Evolutionary conservation across 306 rosid genomes (phyloP).

Genomic region (Macrotyloma uniflorum): DNA sequence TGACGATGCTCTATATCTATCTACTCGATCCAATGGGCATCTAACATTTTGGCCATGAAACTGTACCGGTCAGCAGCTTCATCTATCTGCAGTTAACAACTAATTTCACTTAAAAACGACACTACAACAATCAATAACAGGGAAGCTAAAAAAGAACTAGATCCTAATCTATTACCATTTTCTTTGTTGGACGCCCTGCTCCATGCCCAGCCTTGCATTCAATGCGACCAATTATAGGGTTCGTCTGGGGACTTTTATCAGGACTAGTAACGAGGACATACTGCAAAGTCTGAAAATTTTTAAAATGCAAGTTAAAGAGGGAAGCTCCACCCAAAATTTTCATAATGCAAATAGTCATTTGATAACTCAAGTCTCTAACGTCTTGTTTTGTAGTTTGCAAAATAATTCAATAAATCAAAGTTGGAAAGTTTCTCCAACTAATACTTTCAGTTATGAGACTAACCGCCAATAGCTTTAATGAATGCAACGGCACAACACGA

Average conservation of each 20-base stretch:
- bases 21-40: constrained; percentile 47
- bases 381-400: background rate
- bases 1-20: background rate
- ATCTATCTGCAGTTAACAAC: constrained; percentile 46
- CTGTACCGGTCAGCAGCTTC: constrained; percentile 56
- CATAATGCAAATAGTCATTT: background rate
- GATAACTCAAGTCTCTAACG: background rate
- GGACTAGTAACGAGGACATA: constrained; percentile 67
- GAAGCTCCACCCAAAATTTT: background rate
- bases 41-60: constrained; percentile 54
- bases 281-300: constrained; percentile 66
- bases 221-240: constrained; percentile 89
- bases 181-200: constrained; percentile 90
- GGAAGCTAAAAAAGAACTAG: background rate
- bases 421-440: background rate
- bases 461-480: constrained; percentile 86
- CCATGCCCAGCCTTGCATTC: constrained; percentile 89
- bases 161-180: constrained; percentile 53
- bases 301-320: background rate
- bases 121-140: background rate
- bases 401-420: background rate
- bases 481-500: constrained; percentile 93
- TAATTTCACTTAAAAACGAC: background rate
- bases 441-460: constrained; percentile 36
- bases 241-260: constrained; percentile 82